Conservation (phyloP, 2,329 filamentous ascomycete species). For the Venturia pyrina region DNA sequence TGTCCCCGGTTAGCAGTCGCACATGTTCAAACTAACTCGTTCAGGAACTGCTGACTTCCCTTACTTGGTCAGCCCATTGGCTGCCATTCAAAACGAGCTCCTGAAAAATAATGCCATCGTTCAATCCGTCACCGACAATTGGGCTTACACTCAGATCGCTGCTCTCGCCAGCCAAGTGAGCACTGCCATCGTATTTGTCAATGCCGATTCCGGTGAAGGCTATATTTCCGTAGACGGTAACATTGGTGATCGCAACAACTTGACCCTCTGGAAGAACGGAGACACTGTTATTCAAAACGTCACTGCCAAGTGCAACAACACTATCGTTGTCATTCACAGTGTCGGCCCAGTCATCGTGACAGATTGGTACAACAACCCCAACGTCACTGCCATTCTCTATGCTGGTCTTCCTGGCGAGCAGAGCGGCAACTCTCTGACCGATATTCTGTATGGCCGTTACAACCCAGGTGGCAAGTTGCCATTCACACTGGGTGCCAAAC, state of each 20-base stretch:
- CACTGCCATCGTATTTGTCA: slow-evolving; percentile 78
- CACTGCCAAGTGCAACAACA: slow-evolving; percentile 51
- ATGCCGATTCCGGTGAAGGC: slow-evolving; percentile 77
- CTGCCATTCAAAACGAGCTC: slow-evolving; percentile 50
- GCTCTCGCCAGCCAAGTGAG: slow-evolving; percentile 42
- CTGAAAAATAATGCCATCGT: slow-evolving; percentile 51
- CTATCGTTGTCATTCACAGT: slow-evolving; percentile 75
- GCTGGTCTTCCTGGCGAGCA: slow-evolving; percentile 82
- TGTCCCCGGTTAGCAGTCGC: not conserved
- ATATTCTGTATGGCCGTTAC: slow-evolving; percentile 70
- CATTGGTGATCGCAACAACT: slow-evolving; percentile 68
- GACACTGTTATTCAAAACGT: slow-evolving; percentile 65
- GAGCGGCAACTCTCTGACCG: slow-evolving; percentile 69
- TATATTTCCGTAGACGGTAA: slow-evolving; percentile 53
- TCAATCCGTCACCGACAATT: slow-evolving; percentile 48
- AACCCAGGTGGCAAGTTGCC: slow-evolving; percentile 77
- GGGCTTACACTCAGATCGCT: slow-evolving; percentile 54
- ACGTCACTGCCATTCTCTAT: slow-evolving; percentile 68
- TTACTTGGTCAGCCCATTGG: slow-evolving; percentile 68
- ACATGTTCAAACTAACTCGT: not conserved
- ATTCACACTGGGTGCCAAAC: slow-evolving; percentile 70
- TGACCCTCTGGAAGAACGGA: slow-evolving; percentile 64
- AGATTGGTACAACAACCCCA: slow-evolving; percentile 65
- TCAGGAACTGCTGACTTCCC: slow-evolving; percentile 79
- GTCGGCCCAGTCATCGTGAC: slow-evolving; percentile 78